phyloP scores from a whole-genome alignment of 148 eudicot genomes.

The Fallopia convolvulus region DNA sequence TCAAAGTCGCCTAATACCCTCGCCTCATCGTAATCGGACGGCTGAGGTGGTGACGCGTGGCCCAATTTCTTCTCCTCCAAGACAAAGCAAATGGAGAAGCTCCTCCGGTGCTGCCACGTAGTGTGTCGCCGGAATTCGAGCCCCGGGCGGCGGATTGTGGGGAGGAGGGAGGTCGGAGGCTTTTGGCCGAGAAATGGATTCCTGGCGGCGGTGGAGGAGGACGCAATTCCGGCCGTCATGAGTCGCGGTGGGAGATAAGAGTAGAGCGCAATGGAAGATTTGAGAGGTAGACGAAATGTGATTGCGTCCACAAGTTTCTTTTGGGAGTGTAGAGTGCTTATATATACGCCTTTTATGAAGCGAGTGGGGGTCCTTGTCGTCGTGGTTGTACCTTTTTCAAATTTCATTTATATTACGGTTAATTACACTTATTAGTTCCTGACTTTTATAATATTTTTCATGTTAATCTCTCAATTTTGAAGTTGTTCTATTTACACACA shows the following conservation, averaged over 20 bases:
- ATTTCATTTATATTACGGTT: no score
- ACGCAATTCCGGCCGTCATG: conserved; percentile 1
- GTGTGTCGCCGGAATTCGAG: neutral
- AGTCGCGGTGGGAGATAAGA: neutral
- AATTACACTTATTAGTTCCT: neutral
- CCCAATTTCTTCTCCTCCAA: neutral
- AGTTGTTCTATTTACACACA: no score
- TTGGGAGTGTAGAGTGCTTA: neutral
- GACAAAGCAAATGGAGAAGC: conserved; percentile 5
- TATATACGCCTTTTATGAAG: neutral
- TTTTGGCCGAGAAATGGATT: neutral
- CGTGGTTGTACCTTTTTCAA: neutral
- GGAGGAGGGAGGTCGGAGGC: neutral
- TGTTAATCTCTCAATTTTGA: no score
- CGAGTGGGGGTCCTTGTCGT: neutral
- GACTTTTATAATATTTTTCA: no score
- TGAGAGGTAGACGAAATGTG: neutral
- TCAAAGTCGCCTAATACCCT: neutral
- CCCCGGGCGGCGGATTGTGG: neutral
- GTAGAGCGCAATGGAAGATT: neutral
- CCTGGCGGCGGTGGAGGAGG: conserved; percentile 1
- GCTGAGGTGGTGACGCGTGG: neutral
- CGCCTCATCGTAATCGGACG: neutral
- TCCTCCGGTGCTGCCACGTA: neutral
- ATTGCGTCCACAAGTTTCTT: neutral